phyloP scores from a whole-genome alignment of 2,329 filamentous ascomycete species.

The Epichloe glyceriae region DNA sequence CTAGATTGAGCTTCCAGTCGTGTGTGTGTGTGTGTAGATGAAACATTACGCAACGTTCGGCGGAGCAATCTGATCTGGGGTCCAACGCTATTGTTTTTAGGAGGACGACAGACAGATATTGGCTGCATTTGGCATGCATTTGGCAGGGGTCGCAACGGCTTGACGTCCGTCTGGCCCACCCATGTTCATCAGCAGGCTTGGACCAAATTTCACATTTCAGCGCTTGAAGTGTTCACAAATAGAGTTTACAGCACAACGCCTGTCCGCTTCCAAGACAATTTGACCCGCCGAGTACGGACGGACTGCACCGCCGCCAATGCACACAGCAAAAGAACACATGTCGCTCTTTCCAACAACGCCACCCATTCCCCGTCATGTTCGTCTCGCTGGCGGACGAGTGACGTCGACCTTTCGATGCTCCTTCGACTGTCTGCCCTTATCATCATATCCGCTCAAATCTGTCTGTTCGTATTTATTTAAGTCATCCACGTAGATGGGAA shows the following conservation, averaged over 20 bases:
- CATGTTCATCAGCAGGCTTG: no score
- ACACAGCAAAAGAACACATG: not conserved
- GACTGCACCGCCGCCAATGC: not conserved
- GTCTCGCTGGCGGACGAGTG: not conserved
- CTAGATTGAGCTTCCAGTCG: not conserved
- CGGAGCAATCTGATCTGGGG: not conserved
- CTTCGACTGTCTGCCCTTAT: not conserved
- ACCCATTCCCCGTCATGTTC: not conserved
- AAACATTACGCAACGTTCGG: no score
- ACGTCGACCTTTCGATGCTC: not conserved
- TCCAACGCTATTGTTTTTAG: not conserved
- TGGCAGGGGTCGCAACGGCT: not conserved
- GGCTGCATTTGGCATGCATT: not conserved
- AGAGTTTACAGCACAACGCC: not conserved
- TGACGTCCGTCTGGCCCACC: no score
- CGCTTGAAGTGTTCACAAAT: not conserved
- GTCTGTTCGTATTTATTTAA: not conserved
- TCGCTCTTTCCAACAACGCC: constrained; percentile 2
- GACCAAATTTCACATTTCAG: not conserved
- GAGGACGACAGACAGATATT: no score
- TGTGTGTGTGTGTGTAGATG: no score
- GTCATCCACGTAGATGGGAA: not conserved
- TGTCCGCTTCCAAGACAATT: not conserved
- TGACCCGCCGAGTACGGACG: not conserved
- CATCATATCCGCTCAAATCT: not conserved